Evolutionary conservation across 495 filamentous ascomycete species (phyloP), one percentile per base, ranked within the genome.

Genomic region (Trichoderma orchidacearum): DNA sequence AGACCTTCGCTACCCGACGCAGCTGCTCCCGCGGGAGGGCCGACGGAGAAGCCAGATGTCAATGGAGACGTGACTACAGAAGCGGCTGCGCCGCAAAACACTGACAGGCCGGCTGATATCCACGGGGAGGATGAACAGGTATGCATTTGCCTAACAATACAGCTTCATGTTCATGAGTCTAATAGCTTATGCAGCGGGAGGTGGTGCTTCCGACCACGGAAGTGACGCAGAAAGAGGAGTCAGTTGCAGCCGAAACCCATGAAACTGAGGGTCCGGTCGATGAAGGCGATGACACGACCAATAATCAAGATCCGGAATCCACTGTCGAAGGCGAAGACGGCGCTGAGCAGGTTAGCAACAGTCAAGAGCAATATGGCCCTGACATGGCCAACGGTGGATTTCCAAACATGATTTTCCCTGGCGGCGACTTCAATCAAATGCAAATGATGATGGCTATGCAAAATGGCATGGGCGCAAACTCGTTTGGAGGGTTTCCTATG

Each of bases 361-460:
- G 59, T 15, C 64, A 63, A 57, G 63, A 67, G 36, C 69, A 67
- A 55, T 36, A 11, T 21, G 31, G 31, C 3, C n/a, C 25, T 12
- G 75, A 78, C 58, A 62, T 67, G 21, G 74, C 68, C 66, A 74
- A 71, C 54, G 77, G 75, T 56, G 75, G 69, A 55, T 86, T 87
- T 60, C 71, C 18, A 12, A 76, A 72, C 55, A 86, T 88, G 83
- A 79, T 76, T 57, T 87, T 85, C 70, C 77, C 72, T 62, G 80
- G 75, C 55, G 80, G 73, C 61, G 78, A 83, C 60, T 83, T 91
- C 64, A 87, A 81, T 66, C 82, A 87, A 60, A 95, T 81, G 78
- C 78, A 79, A 55, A 79, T 79, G 77, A 78, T 81, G 77, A 78
- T 81, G 77, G 74, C 80, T 60, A 89, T 90, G 84, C 77, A 84